Base-by-base conservation (phyloP, 768 basidiomycete species). In the Kwoniella sp. region DNA sequence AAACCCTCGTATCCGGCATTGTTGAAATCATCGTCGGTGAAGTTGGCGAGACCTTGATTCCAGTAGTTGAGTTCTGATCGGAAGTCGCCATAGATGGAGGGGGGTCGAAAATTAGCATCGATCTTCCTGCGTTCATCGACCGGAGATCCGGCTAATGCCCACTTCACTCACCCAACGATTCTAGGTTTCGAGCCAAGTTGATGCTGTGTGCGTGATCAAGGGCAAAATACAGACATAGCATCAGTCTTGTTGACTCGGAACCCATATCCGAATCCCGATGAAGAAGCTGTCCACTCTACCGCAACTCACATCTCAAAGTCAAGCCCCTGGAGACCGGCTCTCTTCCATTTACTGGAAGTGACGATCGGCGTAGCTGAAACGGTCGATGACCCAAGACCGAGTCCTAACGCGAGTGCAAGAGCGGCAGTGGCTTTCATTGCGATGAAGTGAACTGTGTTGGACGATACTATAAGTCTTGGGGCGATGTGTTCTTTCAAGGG, bases 121-220 rank as follows among this genome's bases (percentile, higher is more conserved):
- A n/a, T n/a, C n/a, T n/a, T n/a, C n/a, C n/a, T n/a, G n/a, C n/a
- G n/a, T n/a, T n/a, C n/a, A n/a, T n/a, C n/a, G n/a, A n/a, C n/a
- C n/a, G n/a, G n/a, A n/a, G n/a, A n/a, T 37, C 34, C 13, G 13
- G 34, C 34, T 37, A 5, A 45, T 11, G 41, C 41, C n/a, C n/a
- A n/a, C n/a, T n/a, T n/a, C 11, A 50, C 58, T 34, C 25, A 58
- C 58, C 66, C 9, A 70, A 58, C 8, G 69, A 66, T 55, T 70
- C 69, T 41, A 70, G 57, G 47, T 70, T 70, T 37, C 69, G 55
- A 20, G 69, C 69, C n/a, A 70, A 62, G 38, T 70, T 70, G 61
- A 70, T 50, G 47, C 65, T 70, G n/a, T 52, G 11, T 13, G 20
- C 20, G 47, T 9, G 41, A 25, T n/a, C n/a, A n/a, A n/a, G n/a